Base-by-base conservation (phyloP, 2,329 filamentous ascomycete species). In the Calycina herbarum region DNA sequence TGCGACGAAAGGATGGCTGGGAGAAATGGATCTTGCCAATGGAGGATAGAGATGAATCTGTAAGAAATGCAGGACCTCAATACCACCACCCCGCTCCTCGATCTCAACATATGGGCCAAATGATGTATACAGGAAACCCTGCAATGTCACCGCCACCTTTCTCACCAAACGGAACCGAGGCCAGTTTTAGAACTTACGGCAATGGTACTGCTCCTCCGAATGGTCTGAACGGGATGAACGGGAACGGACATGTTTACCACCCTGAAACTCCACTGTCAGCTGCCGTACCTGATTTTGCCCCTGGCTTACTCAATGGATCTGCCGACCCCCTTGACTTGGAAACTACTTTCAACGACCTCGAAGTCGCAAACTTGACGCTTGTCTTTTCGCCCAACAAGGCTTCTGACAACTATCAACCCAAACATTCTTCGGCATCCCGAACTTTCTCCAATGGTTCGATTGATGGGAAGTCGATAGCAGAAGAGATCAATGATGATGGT, bases 1-100 rank as follows among this genome's bases (percentile, higher is more conserved):
- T 98, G 57, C 90, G 95, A 61, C 86, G 87, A 66, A 85, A 86
- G 31, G 85, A 92, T 24, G 88, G 86, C 31, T 97, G 93, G 92
- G 83, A 90, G 70, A 86, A 89, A 70, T 98, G 92, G 82, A 85
- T 97, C 24, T 79, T 96, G 66, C 85, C 86, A 1, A 82, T 88
- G 74, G 84, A 88, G 13, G 86, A 92, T 68, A 89, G 94, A 68
- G 87, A 93, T 71, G 82, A 87, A 54, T 83, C 86, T 24, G 92
- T 91, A 48, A 91, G 90, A 75, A 91, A 90, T 72, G 85, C 90
- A 20, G 93, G 93, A 8, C 86, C 87, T n/a, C 76, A 79, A 45
- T 78, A 79, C 62, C 74, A 76, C 57, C 73, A 69, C 8, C 27
- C 27, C 5, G 27, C 27, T 20, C 31, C 54, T 45, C 69, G 68